Base-by-base conservation (phyloP, 371 early-diverging fungal species). In the Mortierella sp. region DNA sequence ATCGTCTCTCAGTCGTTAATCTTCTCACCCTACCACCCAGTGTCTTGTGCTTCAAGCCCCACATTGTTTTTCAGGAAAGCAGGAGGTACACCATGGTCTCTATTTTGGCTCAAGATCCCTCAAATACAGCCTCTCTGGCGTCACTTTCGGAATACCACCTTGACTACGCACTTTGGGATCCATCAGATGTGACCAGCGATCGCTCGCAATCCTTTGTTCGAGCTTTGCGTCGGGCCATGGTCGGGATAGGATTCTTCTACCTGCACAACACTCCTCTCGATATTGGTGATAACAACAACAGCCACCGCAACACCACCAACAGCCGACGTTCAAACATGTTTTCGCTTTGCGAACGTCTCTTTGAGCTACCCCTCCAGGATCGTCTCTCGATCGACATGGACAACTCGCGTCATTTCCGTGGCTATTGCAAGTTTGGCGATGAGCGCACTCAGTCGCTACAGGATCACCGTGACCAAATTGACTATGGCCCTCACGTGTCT, bases 301-400 rank as follows among this genome's bases (percentile, higher is more conserved):
- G 4, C 44, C 5, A n/a, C n/a, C n/a, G n/a, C n/a, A n/a, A n/a
- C n/a, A n/a, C n/a, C n/a, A n/a, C n/a, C n/a, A n/a, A n/a, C n/a
- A 44, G 19, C 19, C 44, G 44, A 21, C 44, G 44, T 8, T 14
- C 44, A 44, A 19, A 17, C 44, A 44, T 44, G 19, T 44, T 44
- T 21, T 44, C 44, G 44, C 44, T 44, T 8, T 19, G 21, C 7
- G 44, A 44, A 8, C 17, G 44, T 9, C 23, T 44, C 44, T 44
- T 44, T 44, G 21, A 44, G 5, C 44, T 44, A 21, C 44, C 44
- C 23, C 44, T 44, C 44, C 14, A 44, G 7, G 44, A 44, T 19
- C 44, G 44, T 21, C 44, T 44, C 2, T 44, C 44, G 44, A 44
- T 44, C 23, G 44, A 44, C 44, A 44, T 44, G 44, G 44, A 44